Evolutionary conservation across 495 filamentous ascomycete genomes (phyloP), one percentile per base, ranked within the genome.

Genomic region (Podospora didyma): DNA sequence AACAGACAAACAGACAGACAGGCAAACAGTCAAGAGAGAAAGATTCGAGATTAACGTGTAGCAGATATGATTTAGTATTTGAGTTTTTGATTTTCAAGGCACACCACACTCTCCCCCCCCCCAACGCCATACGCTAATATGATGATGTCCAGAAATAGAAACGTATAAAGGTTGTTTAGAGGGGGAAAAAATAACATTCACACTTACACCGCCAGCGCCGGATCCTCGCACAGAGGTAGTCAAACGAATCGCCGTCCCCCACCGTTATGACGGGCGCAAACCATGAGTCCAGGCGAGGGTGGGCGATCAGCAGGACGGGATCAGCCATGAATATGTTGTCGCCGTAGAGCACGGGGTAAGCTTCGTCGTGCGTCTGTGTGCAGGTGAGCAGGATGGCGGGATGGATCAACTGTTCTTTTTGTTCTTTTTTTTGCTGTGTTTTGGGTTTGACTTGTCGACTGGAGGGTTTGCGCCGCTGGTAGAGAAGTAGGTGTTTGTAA

Each of bases 321-420:
- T 85, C 77, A 1, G 82, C 79, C 35, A 74, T 53, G 72, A 83
- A 85, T 19, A 59, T 75, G 66, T 82, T 82, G 46, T 51, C 54
- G 26, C 62, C 52, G 72, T 82, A 84, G 39, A 83, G 75, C 7
- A 82, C 54, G 16, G 74, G 67, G 0, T 51, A 56, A 6, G 74
- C 73, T 65, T 82, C 79, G 49, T 51, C 24, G 68, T 79, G 54
- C 23, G 72, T 64, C 47, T 72, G 66, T 26, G 55, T 64, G 68
- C 64, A 76, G 10, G 70, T 64, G 26, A 54, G 54, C 20, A 82
- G 73, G 51, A 83, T 73, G 49, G 64, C 55, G 7, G 75, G 69
- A 54, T 75, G 61, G 17, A 79, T 51, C 21, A 12, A 46, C 4
- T 22, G 45, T 14, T 12, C 3, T 12, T 49, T 22, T 31, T 31